Evolutionary conservation across 2,329 filamentous ascomycete genomes (phyloP).

Genomic region (Fusarium duplospermum): DNA sequence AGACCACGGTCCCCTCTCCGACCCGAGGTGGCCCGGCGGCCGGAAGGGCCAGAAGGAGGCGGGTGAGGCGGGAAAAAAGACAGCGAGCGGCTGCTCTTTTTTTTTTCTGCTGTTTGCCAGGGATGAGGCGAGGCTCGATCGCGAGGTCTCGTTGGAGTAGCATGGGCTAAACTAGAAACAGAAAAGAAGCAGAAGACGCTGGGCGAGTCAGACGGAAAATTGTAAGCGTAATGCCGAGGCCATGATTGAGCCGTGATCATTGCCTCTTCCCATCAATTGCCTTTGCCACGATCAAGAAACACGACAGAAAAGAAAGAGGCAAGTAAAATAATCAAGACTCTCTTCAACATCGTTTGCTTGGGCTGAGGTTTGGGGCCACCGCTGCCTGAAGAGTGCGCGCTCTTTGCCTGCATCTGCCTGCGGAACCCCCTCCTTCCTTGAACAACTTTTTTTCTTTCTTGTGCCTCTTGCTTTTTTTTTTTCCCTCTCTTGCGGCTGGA

Average conservation of each 20-base stretch:
- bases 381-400: constrained; percentile 29
- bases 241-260: constrained; percentile 10
- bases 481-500: constrained; percentile 32
- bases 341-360: neutral
- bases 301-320: neutral
- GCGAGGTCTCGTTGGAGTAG: neutral
- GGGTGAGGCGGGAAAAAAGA: constrained; percentile 42
- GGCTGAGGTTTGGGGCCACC: constrained; percentile 9
- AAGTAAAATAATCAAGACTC: neutral
- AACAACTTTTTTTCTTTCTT: constrained; percentile 8
- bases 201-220: constrained; percentile 34
- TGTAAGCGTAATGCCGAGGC: constrained; percentile 30
- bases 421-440: constrained; percentile 9
- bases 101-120: neutral
- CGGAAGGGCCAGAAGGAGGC: constrained; percentile 31
- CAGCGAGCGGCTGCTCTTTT: neutral
- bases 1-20: constrained; percentile 1
- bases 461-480: constrained; percentile 20
- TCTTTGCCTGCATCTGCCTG: constrained; percentile 21
- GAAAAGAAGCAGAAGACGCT: constrained; percentile 39
- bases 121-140: constrained; percentile 36
- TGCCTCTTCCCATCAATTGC: constrained; percentile 4
- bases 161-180: constrained; percentile 27
- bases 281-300: neutral
- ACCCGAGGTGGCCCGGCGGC: constrained; percentile 38